Evolutionary conservation across 106 monocot genomes (phyloP), one percentile per base, ranked within the genome.

Genomic region (Dendrobium officinale): DNA sequence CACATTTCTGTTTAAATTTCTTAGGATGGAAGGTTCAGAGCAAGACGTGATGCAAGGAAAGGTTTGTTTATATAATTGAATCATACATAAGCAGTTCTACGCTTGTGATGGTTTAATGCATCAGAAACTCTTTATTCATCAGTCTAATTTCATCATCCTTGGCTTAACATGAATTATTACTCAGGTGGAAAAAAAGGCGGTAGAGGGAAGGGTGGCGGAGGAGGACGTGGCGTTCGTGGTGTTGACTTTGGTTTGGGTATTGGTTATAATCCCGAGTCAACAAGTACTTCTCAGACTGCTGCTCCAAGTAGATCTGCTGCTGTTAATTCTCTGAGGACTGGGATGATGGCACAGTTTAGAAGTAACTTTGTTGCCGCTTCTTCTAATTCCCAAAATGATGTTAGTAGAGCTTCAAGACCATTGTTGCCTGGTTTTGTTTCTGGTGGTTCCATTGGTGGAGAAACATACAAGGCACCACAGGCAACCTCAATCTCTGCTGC

Each of bases 211-310:
- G 89, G 89, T 75, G 88, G 88, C 7, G 86, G 88, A 47, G 56
- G 89, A 67, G 92, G 92, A 1, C 84, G 92, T 41, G 95, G 95
- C 20, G 95, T 96, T 0, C 90, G 95, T 85, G 95, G 95, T 73
- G 93, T 95, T 79, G 95, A 96, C 84, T 96, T 84, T 84, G 95
- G 95, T 22, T 82, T 93, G 29, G 95, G 95, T 56, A 93, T 96
- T 75, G 95, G 95, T 55, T 96, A 93, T 83, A 93, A 79, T 64
- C 45, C 89, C 19, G 89, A 88, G 67, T 85, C 88, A 55, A 11
- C 83, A 74, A 89, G 67, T 61, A 61, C 85, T 76, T 48, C 86
- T 70, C 74, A 74, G 43, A 78, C 90, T 75, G 51, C 86, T 27
- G 66, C 79, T 80, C 77, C 86, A 45, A 88, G 84, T 81, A 79